These are phyloP conservation scores for Solanum sejunctum DNA, from an alignment of 257 asterid species.

Conservation along the genomic window DNA sequence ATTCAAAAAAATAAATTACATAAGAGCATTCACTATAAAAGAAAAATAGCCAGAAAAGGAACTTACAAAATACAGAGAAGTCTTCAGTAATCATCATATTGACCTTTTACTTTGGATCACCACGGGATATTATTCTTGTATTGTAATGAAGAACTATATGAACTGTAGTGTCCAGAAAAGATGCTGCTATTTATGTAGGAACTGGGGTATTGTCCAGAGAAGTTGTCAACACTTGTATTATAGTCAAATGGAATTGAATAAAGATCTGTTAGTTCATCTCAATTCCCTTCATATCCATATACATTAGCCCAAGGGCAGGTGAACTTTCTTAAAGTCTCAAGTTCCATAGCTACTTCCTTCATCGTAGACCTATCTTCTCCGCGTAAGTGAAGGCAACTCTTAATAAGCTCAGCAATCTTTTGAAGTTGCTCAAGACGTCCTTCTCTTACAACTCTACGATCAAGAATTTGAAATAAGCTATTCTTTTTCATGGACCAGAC, in stretches of 20 bases:
- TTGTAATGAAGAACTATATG: constrained; percentile 16
- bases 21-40: neutral
- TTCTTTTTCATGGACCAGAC: constrained; percentile 32
- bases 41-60: neutral
- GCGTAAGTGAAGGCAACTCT: constrained; percentile 32
- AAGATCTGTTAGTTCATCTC: constrained; percentile 20
- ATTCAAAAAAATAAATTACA: no score
- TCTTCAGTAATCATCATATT: neutral
- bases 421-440: constrained; percentile 49
- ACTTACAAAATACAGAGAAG: neutral
- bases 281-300: constrained; percentile 6
- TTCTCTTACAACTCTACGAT: constrained; percentile 42
- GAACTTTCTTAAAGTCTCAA: constrained; percentile 49
- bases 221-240: constrained; percentile 2
- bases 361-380: constrained; percentile 63
- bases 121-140: neutral
- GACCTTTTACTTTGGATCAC: neutral
- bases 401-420: constrained; percentile 29
- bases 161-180: constrained; percentile 21
- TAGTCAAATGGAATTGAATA: constrained; percentile 22
- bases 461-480: constrained; percentile 34
- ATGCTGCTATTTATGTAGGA: constrained; percentile 8
- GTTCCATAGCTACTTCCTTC: constrained; percentile 66
- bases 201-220: constrained; percentile 6
- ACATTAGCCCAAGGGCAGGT: constrained; percentile 29